These are phyloP conservation scores for Vigna reflexopilosa DNA, from an alignment of 306 rosid species.

Conservation along the genomic window DNA sequence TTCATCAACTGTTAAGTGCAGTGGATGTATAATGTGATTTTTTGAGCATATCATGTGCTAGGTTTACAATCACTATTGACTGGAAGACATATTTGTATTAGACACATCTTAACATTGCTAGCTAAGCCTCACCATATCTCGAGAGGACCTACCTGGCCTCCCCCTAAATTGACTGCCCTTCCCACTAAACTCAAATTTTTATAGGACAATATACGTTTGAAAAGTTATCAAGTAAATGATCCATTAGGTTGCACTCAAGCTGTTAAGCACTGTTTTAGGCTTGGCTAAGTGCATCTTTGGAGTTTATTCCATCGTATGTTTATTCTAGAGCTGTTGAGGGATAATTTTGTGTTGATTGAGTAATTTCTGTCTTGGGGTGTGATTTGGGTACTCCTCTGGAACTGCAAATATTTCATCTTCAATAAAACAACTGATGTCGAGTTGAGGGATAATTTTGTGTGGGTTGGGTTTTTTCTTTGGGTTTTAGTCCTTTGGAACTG, in stretches of 20 bases:
- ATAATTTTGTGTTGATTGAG: slow-evolving; percentile 25
- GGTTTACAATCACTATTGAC: slow-evolving; percentile 10
- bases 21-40: neutral
- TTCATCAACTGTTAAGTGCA: slow-evolving; percentile 20
- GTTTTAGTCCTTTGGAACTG: slow-evolving; percentile 25
- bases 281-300: slow-evolving; percentile 1
- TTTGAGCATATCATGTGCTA: slow-evolving; percentile 21
- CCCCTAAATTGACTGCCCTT: neutral
- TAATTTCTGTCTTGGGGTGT: neutral
- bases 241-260: slow-evolving; percentile 29
- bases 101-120: neutral
- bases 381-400: neutral
- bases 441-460: too few species aligned
- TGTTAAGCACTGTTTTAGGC: neutral
- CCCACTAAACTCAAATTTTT: neutral
- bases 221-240: neutral
- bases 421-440: slow-evolving; percentile 6
- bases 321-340: slow-evolving; percentile 13
- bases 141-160: neutral
- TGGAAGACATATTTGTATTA: neutral
- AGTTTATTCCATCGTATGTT: slow-evolving; percentile 17
- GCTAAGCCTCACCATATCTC: neutral
- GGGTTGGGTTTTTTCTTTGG: neutral
- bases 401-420: neutral
- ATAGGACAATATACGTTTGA: neutral